Evolutionary conservation across 345 rosid species (phyloP).

Genomic region (Corymbia maculata): DNA sequence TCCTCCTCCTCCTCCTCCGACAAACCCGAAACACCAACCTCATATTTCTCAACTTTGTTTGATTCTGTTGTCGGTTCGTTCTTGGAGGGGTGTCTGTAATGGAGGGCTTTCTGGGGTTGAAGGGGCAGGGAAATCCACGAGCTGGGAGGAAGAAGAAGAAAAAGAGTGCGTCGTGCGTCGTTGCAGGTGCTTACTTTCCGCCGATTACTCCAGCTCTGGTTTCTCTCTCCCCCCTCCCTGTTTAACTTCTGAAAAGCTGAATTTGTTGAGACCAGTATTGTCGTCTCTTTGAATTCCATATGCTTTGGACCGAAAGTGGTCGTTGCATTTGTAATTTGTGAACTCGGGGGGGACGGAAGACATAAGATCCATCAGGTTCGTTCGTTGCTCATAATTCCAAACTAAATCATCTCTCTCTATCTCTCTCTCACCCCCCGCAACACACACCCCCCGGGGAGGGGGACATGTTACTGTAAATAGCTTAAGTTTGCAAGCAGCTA

Average conservation of each 20-base stretch:
- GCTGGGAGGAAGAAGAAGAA: background rate
- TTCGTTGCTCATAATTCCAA: background rate
- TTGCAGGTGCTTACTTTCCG: background rate
- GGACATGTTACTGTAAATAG: background rate
- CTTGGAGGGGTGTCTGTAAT: background rate
- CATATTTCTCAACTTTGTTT: background rate
- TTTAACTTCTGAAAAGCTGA: background rate
- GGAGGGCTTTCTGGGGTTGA: background rate
- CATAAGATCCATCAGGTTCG: background rate
- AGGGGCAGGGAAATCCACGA: background rate
- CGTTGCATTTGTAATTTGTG: background rate
- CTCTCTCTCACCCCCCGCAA: background rate
- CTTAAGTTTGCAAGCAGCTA: background rate
- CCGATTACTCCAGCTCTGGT: background rate
- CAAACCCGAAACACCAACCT: background rate
- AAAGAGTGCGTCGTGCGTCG: background rate
- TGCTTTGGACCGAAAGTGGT: background rate
- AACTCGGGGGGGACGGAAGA: background rate
- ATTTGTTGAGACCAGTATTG: background rate
- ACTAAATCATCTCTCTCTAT: background rate
- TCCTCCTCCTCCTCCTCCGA: background rate
- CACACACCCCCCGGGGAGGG: no score
- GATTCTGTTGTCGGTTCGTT: background rate
- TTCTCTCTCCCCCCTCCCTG: background rate
- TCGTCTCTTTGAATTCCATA: background rate